Percentiles rank a stretch among this genome's conserved stretches.
phyloP scores from a whole-genome alignment of 768 basidiomycete genomes.

The Roridomyces roridus region DNA sequence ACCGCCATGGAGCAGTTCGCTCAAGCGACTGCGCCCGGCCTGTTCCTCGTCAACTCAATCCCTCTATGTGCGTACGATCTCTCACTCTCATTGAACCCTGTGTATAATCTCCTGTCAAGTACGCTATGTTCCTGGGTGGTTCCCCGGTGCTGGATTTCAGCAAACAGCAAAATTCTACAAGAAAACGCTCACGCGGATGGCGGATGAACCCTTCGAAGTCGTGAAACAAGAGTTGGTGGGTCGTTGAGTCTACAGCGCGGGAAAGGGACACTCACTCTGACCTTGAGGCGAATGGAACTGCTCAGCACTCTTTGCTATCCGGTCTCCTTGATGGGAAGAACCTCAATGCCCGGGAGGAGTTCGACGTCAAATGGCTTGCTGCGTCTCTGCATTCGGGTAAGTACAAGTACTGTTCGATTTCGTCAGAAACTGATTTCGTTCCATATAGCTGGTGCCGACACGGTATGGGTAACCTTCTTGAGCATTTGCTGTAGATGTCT shows the following conservation, averaged over 20 bases:
- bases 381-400: constrained; percentile 51
- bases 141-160: constrained; percentile 65
- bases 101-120: constrained; percentile 38
- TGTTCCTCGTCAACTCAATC: constrained; percentile 54
- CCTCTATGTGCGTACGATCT: constrained; percentile 44
- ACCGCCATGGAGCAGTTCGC: constrained; percentile 45
- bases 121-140: constrained; percentile 57
- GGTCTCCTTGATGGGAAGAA: constrained; percentile 36
- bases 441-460: constrained; percentile 45
- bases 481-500: not conserved
- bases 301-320: constrained; percentile 42
- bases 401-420: not conserved
- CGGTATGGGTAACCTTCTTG: constrained; percentile 31
- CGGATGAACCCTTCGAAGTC: constrained; percentile 48
- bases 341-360: constrained; percentile 37
- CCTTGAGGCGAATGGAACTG: constrained; percentile 36
- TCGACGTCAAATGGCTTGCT: constrained; percentile 50
- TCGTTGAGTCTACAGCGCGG: not conserved
- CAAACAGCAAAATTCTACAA: constrained; percentile 51
- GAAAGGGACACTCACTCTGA: not conserved
- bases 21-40: constrained; percentile 44
- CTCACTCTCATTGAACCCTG: not conserved
- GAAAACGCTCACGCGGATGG: constrained; percentile 46
- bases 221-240: constrained; percentile 53
- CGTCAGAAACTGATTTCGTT: not conserved